Evolutionary conservation across 148 eudicot species (phyloP).

Genomic region (Camellia japonica): DNA sequence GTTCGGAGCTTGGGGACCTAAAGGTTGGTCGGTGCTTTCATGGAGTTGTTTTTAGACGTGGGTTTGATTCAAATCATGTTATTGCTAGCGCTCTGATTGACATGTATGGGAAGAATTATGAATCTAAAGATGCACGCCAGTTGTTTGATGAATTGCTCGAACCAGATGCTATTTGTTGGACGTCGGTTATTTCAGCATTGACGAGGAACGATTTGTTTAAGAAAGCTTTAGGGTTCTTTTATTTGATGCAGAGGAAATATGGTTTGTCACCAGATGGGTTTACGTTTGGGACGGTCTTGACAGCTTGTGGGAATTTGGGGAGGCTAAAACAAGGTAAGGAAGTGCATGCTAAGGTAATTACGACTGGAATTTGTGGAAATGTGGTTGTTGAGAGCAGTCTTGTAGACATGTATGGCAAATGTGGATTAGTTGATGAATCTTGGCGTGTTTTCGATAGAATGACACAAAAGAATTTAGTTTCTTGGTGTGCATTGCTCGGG

Average conservation of each 20-base stretch:
- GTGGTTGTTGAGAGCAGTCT: conserved; percentile 70
- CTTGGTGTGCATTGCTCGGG: conserved; percentile 79
- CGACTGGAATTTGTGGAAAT: conserved; percentile 44
- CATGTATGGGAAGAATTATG: conserved; percentile 66
- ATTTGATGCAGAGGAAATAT: conserved; percentile 41
- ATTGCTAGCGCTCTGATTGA: conserved; percentile 62
- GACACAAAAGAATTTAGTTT: conserved; percentile 54
- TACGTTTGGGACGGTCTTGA: conserved; percentile 66
- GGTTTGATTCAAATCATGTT: conserved; percentile 54
- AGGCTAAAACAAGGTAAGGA: conserved; percentile 61
- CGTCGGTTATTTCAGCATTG: conserved; percentile 59
- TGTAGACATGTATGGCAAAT: conserved; percentile 88
- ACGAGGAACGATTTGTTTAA: conserved; percentile 59
- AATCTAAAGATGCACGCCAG: conserved; percentile 36
- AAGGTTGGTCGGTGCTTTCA: conserved; percentile 55
- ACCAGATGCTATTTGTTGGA: conserved; percentile 74
- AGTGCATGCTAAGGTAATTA: conserved; percentile 55
- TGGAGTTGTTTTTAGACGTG: conserved; percentile 60
- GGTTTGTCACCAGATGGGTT: conserved; percentile 51
- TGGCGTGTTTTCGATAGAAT: conserved; percentile 55
- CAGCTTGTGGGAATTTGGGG: conserved; percentile 74
- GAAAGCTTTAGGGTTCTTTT: conserved; percentile 55
- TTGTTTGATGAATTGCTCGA: conserved; percentile 66
- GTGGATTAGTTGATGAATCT: conserved; percentile 50
- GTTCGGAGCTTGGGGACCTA: conserved; percentile 55